Evolutionary conservation across 1,284 basidiomycete species (phyloP).

Genomic region (Spongispora temasekensis): DNA sequence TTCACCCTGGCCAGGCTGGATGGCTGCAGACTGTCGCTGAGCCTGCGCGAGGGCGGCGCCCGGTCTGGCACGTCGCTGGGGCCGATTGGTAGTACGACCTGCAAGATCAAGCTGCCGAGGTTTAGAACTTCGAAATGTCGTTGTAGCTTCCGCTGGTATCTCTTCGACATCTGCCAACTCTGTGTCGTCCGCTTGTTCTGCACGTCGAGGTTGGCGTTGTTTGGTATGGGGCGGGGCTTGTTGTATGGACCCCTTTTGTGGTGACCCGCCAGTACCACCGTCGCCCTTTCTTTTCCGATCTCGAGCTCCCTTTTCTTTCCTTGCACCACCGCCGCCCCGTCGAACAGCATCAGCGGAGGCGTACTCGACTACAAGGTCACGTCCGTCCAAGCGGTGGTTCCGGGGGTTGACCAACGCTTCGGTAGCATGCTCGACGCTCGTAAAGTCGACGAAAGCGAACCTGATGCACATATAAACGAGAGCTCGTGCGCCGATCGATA

Average conservation of each 20-base stretch:
- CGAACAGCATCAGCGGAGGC: constrained; percentile 85
- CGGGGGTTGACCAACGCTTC: constrained; percentile 79
- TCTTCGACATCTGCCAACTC: background rate
- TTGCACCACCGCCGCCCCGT: constrained; percentile 55
- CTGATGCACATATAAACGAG: constrained; percentile 41
- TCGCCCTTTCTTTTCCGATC: constrained; percentile 8
- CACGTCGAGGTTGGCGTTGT: constrained; percentile 1
- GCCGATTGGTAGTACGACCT: constrained; percentile 4
- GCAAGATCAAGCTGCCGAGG: constrained; percentile 8
- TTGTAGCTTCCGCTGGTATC: background rate
- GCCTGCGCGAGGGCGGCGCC: constrained; percentile 91
- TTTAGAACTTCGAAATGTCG: background rate
- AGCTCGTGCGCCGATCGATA: background rate
- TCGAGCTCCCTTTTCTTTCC: no score
- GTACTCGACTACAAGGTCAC: constrained; percentile 87
- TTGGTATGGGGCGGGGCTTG: constrained; percentile 1
- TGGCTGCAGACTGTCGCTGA: constrained; percentile 82
- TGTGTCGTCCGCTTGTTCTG: constrained; percentile 2
- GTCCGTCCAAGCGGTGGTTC: constrained; percentile 84
- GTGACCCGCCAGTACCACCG: constrained; percentile 3
- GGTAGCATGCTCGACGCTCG: constrained; percentile 77
- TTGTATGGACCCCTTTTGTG: constrained; percentile 6
- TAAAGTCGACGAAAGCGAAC: constrained; percentile 96
- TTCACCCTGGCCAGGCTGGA: constrained; percentile 78
- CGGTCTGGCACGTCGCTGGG: constrained; percentile 63